Evolutionary conservation across 768 basidiomycete species (phyloP), one percentile per base, ranked within the genome.

Genomic region (Termitomyces sp.): DNA sequence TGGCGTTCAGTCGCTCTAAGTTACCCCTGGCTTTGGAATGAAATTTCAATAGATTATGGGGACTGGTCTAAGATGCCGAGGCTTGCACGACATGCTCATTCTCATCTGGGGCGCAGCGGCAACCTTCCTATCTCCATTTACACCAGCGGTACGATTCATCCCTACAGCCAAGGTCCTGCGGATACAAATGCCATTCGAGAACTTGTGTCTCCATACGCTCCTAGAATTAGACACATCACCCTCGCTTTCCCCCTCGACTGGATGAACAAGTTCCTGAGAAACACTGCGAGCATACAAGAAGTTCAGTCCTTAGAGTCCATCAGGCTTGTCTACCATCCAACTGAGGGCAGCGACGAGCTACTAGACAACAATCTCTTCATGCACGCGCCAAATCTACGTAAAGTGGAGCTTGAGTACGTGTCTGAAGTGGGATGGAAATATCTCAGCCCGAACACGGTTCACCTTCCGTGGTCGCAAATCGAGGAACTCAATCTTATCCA

Each of bases 381-480:
- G 4, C 32, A 41, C 20, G 60, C 60, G 2, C 55, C 50, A 5
- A 20, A n/a, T 4, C 57, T 64, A 28, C 50, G 43, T 35, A 59
- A 46, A 8, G 61, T 63, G 16, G 52, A 54, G 20, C 20, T 64
- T 9, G 53, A 51, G 30, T 59, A 30, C 49, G 33, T 16, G n/a
- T 43, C 57, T 12, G 55, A 50, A 13, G 20, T 49, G 53, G 35
- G 56, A 13, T 50, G 56, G 48, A 61, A 12, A 20, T 56, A 44
- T 47, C 23, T 55, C 2, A 33, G n/a, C 12, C 35, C 14, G 1
- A 30, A 58, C n/a, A 53, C 47, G 38, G 46, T 62, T 36, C 35
- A 56, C 8, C 55, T 64, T 16, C 63, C 60, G 10, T 62, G 57
- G 61, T n/a, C 41, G 16, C 63, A 62, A 40, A 18, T 64, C 7